Base-by-base conservation (phyloP, 2,329 filamentous ascomycete genomes). In the Diaporthe amygdali region DNA sequence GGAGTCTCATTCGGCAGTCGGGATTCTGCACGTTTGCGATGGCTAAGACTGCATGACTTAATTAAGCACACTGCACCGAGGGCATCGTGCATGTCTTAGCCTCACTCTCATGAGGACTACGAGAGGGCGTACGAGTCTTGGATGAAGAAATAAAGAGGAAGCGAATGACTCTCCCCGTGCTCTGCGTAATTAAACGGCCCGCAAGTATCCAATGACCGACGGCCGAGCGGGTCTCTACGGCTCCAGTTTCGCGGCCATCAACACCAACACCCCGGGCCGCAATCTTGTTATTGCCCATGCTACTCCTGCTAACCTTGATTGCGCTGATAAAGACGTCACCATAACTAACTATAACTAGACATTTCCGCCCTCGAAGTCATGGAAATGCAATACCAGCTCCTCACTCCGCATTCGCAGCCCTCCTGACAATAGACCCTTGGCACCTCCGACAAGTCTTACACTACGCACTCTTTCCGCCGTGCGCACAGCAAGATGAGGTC, bases 281-380 rank as follows among this genome's bases (percentile, higher is more conserved):
- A 64, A 64, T 64, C 59, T 64, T 44, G 59, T 37, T 44, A 44
- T 37, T 64, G 59, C 12, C 44, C 59, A 49, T 64, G 59, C 32
- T 32, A n/a, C 20, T 49, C 15, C 41, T 44, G 41, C 59, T 49
- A 49, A 37, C 41, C 59, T 37, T 37, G 59, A 14, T 37, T 49
- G 17, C 22, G 63, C 63, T 47, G 66, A 68, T 46, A 39, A 22
- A 32, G 37, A 41, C 59, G 44, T n/a, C 34, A 32, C 8, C 37
- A 63, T 41, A 69, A 52, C 15, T 27, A 3, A 32, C 8, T 47
- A 63, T 41, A 69, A 52, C 15, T 27, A 3, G 30, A 34, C 44
- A 17, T 20, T 7, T 30, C n/a, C 30, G 27, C 44, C 14, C 5
- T 63, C 27, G 25, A 49, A 49, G n/a, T 7, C 30, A 12, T 17